Evolutionary conservation across 2,329 filamentous ascomycete species (phyloP).

Genomic region (Sclerotinia glacialis): DNA sequence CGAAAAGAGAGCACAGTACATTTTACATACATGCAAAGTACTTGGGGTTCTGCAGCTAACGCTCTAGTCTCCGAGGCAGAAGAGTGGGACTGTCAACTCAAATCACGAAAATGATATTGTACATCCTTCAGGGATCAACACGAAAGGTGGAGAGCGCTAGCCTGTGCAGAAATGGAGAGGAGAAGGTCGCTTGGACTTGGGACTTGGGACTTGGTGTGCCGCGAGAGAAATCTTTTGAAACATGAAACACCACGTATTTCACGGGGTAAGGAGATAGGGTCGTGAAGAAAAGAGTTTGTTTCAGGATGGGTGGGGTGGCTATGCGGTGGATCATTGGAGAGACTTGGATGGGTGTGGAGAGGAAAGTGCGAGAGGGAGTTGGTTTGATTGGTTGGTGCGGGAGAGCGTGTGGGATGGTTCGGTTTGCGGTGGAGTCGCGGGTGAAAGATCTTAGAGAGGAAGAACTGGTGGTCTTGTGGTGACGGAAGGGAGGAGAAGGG

Average conservation of each 20-base stretch:
- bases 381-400: neutral
- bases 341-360: neutral
- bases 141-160: neutral
- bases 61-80: conserved; percentile 2
- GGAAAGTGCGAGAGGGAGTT: neutral
- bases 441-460: neutral
- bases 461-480: neutral
- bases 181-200: neutral
- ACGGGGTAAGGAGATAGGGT: conserved; percentile 6
- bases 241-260: conserved; percentile 20
- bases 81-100: neutral
- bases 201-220: neutral
- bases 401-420: neutral
- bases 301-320: conserved; percentile 4
- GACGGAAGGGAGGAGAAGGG: conserved; percentile 3
- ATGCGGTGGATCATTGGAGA: conserved; percentile 1
- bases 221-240: conserved; percentile 11
- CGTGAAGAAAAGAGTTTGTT: neutral
- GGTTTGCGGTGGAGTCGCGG: neutral
- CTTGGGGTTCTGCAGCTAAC: neutral
- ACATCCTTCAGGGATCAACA: neutral
- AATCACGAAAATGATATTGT: conserved; percentile 5
- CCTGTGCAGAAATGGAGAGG: neutral
- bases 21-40: neutral
- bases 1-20: neutral